phyloP scores from a whole-genome alignment of 2,329 filamentous ascomycete species.

The Penicillium sp. region DNA sequence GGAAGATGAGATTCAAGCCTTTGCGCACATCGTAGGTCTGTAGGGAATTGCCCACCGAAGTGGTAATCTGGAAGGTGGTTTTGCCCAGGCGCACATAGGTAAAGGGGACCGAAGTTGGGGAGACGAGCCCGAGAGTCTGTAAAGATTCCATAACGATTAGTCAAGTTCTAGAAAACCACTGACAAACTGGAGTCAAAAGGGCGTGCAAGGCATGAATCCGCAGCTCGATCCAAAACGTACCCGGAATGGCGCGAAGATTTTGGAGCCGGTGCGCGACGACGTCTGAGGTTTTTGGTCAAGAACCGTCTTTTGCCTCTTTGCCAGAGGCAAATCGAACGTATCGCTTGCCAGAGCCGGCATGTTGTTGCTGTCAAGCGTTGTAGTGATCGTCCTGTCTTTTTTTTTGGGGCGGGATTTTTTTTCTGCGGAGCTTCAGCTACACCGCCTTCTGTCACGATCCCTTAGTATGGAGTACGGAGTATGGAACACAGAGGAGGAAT shows the following conservation, averaged over 20 bases:
- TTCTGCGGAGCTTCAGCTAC: conserved; percentile 2
- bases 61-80: conserved; percentile 96
- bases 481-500: not conserved
- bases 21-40: conserved; percentile 95
- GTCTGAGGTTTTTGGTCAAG: conserved; percentile 43
- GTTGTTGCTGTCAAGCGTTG: not conserved
- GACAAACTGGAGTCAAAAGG: not conserved
- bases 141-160: not conserved
- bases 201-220: not conserved
- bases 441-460: conserved; percentile 2
- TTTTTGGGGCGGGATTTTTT: conserved; percentile 7
- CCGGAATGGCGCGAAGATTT: conserved; percentile 90
- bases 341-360: conserved; percentile 55
- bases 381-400: not conserved
- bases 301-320: conserved; percentile 74
- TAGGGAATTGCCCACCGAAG: conserved; percentile 82
- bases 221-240: conserved; percentile 54
- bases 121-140: conserved; percentile 89
- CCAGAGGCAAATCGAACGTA: conserved; percentile 61
- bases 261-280: conserved; percentile 56
- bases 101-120: conserved; percentile 86
- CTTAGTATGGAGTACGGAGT: not conserved
- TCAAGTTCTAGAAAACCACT: not conserved
- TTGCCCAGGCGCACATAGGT: conserved; percentile 86
- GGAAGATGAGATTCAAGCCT: conserved; percentile 88